phyloP scores from a whole-genome alignment of 139 green algal species.

The Nannochloris sp. region DNA sequence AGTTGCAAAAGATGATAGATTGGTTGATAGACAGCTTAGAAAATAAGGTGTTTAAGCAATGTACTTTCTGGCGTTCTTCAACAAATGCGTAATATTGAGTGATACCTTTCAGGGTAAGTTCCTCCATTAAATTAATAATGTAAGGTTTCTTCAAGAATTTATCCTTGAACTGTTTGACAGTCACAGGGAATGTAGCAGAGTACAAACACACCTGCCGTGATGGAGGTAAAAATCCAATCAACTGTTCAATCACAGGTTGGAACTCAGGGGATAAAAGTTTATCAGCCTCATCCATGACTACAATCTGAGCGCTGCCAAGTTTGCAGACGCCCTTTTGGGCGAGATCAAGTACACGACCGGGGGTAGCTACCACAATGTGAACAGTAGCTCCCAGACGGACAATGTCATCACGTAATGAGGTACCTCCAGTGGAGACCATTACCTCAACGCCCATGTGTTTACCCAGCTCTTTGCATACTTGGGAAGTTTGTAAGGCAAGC shows the following conservation, averaged over 20 bases:
- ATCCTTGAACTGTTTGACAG: conserved; percentile 97
- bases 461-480: conserved; percentile 89
- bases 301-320: conserved; percentile 72
- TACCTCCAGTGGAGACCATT: conserved; percentile 97
- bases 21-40: conserved; percentile 68
- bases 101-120: conserved; percentile 97
- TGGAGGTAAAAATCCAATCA: conserved; percentile 77
- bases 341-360: conserved; percentile 95
- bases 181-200: conserved; percentile 97
- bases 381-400: conserved; percentile 91
- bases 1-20: conserved; percentile 99
- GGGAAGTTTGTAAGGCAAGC: conserved; percentile 94
- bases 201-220: conserved; percentile 96
- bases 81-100: conserved; percentile 98
- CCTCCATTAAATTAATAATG: conserved; percentile 99
- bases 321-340: conserved; percentile 90
- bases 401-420: conserved; percentile 96
- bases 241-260: conserved; percentile 90
- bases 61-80: conserved; percentile 97
- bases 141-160: conserved; percentile 94
- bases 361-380: conserved; percentile 92
- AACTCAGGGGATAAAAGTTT: conserved; percentile 97
- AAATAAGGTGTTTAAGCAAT: conserved; percentile 92
- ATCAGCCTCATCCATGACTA: conserved; percentile 98
- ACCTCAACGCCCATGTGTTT: conserved; percentile 90